Evolutionary conservation across 163 green algal genomes (phyloP), one percentile per base, ranked within the genome.

Genomic region (Scenedesmus sp.): DNA sequence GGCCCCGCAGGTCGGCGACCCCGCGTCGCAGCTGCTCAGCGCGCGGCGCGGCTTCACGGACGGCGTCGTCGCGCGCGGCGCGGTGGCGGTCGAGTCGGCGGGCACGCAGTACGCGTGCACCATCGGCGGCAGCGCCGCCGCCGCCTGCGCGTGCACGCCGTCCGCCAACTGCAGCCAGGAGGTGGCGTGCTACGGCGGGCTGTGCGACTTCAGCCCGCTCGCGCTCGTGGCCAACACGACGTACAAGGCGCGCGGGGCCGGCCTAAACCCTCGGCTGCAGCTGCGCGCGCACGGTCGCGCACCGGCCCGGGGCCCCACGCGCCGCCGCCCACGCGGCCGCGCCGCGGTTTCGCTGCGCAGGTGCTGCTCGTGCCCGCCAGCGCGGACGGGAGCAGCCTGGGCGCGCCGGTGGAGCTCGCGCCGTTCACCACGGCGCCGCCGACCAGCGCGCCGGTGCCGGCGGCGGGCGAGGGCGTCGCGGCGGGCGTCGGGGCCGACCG

Each of bases 221-320:
- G 77, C 77, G 9, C 28, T 87, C 5, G 24, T 47, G 7, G 57
- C 82, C 3, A 77, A 69, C 60, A 70, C 77, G 10, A 80, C 77
- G 0, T 87, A 87, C 78, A 85, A 83, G 82, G 82, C 85, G 26
- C n/a, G 57, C 13, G 4, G 9, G 13, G 45, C 45, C 45, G 15
- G 45, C 13, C 13, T 54, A 15, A 54, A 54, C 45, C 13, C 45
- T 13, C 13, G 45, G 13, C 45, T n/a, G n/a, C n/a, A n/a, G n/a
- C n/a, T 10, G 39, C 39, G 39, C 39, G 39, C 39, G 39, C 39
- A 47, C 39, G 39, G 39, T n/a, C n/a, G n/a, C n/a, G n/a, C n/a
- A n/a, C n/a, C n/a, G n/a, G n/a, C n/a, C n/a, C n/a, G n/a, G n/a
- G n/a, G n/a, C n/a, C n/a, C n/a, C n/a, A n/a, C n/a, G n/a, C n/a